phyloP scores from a whole-genome alignment of 2,329 filamentous ascomycete genomes.

The Pezicula carpinea region DNA sequence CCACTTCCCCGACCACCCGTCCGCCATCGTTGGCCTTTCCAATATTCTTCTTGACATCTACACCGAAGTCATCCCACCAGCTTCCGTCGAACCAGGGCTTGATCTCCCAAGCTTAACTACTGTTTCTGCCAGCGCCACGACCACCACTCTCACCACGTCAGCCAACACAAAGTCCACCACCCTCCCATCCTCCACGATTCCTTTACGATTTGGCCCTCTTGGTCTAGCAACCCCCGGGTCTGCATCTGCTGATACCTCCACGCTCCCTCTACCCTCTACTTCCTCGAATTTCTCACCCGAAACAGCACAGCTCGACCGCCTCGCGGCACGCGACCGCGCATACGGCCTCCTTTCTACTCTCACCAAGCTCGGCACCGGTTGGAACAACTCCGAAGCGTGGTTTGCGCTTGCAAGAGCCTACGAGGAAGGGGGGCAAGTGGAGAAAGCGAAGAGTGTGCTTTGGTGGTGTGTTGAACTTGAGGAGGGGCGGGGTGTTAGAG shows the following conservation, averaged over 20 bases:
- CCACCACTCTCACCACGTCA: constrained; percentile 6
- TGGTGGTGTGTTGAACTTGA: constrained; percentile 99
- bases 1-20: constrained; percentile 73
- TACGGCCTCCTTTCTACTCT: constrained; percentile 77
- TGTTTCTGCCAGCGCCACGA: constrained; percentile 10
- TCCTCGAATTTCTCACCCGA: constrained; percentile 14
- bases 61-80: constrained; percentile 59
- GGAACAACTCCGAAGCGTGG: constrained; percentile 94
- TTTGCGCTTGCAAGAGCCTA: constrained; percentile 81
- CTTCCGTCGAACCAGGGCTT: constrained; percentile 38
- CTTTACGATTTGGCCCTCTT: constrained; percentile 24
- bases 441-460: constrained; percentile 85
- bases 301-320: constrained; percentile 50
- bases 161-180: background rate
- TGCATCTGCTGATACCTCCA: constrained; percentile 24
- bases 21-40: constrained; percentile 76
- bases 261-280: constrained; percentile 17
- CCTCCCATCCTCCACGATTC: constrained; percentile 1
- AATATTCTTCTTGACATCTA: constrained; percentile 86
- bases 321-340: constrained; percentile 87
- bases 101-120: constrained; percentile 19
- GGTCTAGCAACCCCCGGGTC: constrained; percentile 20
- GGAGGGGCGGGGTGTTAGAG: constrained; percentile 73
- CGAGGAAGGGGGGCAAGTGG: constrained; percentile 77
- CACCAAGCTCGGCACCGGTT: constrained; percentile 80